Evolutionary conservation across 805 yeast species (phyloP), one percentile per base, ranked within the genome.

Genomic region (Blastobotrys americana): DNA sequence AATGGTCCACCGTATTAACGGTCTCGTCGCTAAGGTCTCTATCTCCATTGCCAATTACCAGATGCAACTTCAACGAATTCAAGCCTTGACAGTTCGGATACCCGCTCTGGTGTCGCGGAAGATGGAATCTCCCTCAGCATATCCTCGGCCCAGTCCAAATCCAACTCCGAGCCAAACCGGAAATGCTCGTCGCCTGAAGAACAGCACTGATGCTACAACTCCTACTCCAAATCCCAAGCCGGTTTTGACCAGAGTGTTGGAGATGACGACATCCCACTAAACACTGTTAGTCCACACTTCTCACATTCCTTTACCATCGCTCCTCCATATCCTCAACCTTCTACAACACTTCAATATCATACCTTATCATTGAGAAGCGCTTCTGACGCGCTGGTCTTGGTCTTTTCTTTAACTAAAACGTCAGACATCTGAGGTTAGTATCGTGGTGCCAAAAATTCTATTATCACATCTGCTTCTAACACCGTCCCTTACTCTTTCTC

Each of bases 81-180:
- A 59, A 17, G 61, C 62, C 49, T 54, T 54, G 39, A 61, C 63
- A 6, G 53, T 49, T 44, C 65, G 60, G 28, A 59, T 56, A 27
- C 65, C 65, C 25, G 60, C 58, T 35, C 53, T 48, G 39, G 55
- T 48, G 41, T 53, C 53, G 46, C 97, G 82, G 77, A 93, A 90
- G 46, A 89, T 84, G 49, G 97, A 94, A 62, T 93, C 97, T 50
- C 97, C 98, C 71, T 93, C 99, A 49, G 97, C 80, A 68, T 88
- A 93, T 44, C 96, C 96, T 72, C 96, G 83, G 54, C 99, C 99
- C 51, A 89, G 76, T 55, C 99, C 99, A 59, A 93, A 90, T 33
- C 99, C 99, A 53, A 88, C 70, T 54, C 98, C 98, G 50, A 90
- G 68, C 95, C 97, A 89, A 36, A 90, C 97, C 44, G 98, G 98